Base-by-base conservation (phyloP, 352 stramenopile genomes). In the Phytophthora quininea region DNA sequence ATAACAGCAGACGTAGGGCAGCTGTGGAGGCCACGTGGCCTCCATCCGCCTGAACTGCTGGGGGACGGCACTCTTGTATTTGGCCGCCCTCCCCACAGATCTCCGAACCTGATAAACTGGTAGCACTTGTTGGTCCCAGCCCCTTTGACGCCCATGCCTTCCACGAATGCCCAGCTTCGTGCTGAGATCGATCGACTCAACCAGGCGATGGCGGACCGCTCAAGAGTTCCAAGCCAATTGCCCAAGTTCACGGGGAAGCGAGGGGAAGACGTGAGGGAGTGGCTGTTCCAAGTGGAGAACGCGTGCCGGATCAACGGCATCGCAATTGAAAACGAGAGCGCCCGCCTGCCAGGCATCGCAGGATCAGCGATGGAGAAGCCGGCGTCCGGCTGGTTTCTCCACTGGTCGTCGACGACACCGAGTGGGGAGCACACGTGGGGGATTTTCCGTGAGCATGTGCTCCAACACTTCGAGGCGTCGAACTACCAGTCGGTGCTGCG, bases 281-380 rank as follows among this genome's bases (percentile, higher is more conserved):
- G 40, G 40, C 40, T 24, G 5, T 47, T 47, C 40, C 40, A 40
- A n/a, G 35, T 55, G 19, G 43, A 46, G 32, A 55, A 55, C 45
- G 45, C 55, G 4, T 60, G 40, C 8, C 54, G 31, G 8, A 62
- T 54, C 42, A 62, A 62, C n/a, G 19, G 32, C 3, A 54, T 62
- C 42, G 0, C 15, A 8, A 29, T 62, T 29, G 43, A 61, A 45
- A 42, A 51, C 15, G 8, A 40, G 24, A 62, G 30, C 43, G 14
- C 31, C n/a, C 14, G 43, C 4, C 42, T 43, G 15, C 31, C 54
- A 37, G 42, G 42, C 9, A 61, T 53, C 54, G 54, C 54, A 38
- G 40, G 54, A 27, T 47, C 40, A 14, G 40, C 40, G 9, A 47
- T 47, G 9, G 40, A 47, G 40, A 47, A 47, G 40, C 15, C 15